Base-by-base conservation (phyloP, 148 eudicot genomes). In the Oxyria digyna region DNA sequence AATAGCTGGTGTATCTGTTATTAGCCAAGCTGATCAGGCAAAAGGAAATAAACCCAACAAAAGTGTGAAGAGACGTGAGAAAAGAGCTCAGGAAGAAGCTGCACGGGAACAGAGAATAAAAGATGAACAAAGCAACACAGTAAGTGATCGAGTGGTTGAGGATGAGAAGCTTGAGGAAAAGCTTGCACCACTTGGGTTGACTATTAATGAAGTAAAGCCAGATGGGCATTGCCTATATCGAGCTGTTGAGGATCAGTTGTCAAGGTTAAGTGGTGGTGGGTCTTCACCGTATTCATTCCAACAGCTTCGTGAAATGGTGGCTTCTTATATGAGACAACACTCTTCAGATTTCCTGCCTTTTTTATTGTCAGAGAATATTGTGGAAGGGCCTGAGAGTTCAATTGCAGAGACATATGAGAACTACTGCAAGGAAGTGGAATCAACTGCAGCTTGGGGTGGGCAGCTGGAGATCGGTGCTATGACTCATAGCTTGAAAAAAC, bases 361-460 rank as follows among this genome's bases (percentile, higher is more conserved):
- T 74, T 85, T 85, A 65, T 77, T 81, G 3, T 83, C 93, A 11
- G 93, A 87, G 73, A 85, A 81, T 71, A 37, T 24, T 27, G 77
- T 45, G 67, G 85, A 77, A 59, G 87, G 83, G 70, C 62, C 79
- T 0, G 73, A 85, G 18, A 79, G 79, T 55, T 81, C 82, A 35
- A 52, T 83, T 71, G 59, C 62, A 38, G 81, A 78, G 69, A 83
- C 83, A 80, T 87, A 85, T 74, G 86, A 87, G 41, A 78, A 73
- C 26, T 87, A 85, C 70, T 87, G 93, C 71, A 80, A 41, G 49
- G 89, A 87, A 55, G 83, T 87, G 65, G 89, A 85, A 55, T 80
- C 86, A n/a, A 85, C 87, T 3, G 87, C 93, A 13, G 87, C 87
- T 32, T 87, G 89, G 93, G 93, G 89, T 14, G 93, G 89, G 26